Evolutionary conservation across 345 rosid genomes (phyloP).

Genomic region (Cardamine resedifolia): DNA sequence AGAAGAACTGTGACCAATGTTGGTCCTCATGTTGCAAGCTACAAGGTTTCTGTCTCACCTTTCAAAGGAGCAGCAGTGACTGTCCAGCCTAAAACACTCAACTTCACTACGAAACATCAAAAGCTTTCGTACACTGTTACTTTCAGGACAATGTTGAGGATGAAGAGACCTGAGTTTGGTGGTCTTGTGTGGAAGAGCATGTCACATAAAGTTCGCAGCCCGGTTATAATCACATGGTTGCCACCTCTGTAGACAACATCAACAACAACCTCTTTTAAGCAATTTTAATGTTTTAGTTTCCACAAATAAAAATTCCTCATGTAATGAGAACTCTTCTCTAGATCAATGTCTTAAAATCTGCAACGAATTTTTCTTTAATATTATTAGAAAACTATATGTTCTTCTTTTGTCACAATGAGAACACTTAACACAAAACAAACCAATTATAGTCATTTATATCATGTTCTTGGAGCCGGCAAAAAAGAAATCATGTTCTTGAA

Average conservation of each 20-base stretch:
- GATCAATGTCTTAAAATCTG: conserved; percentile 23
- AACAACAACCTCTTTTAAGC: conserved; percentile 24
- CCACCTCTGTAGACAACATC: conserved; percentile 42
- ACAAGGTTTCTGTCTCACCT: conserved; percentile 58
- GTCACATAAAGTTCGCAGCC: conserved; percentile 82
- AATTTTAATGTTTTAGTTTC: conserved; percentile 37
- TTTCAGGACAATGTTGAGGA: conserved; percentile 50
- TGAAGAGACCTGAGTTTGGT: conserved; percentile 71
- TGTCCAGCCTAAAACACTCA: conserved; percentile 59
- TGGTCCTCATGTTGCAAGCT: conserved; percentile 61
- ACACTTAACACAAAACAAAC: background rate
- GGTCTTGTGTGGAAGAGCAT: conserved; percentile 78
- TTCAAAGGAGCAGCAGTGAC: conserved; percentile 61
- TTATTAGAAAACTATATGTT: background rate
- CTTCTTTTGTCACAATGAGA: background rate
- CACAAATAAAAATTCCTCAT: conserved; percentile 23
- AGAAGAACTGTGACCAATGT: conserved; percentile 80
- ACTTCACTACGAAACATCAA: conserved; percentile 64
- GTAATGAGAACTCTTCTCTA: conserved; percentile 39
- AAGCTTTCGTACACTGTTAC: conserved; percentile 69
- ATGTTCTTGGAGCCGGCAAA: too few relatives aligned
- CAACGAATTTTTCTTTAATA: conserved; percentile 7
- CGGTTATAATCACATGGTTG: conserved; percentile 67
- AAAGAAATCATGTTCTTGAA: background rate
- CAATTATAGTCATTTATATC: background rate